Base-by-base conservation (phyloP, 805 yeast genomes). In the Scheffersomyces stipitis region DNA sequence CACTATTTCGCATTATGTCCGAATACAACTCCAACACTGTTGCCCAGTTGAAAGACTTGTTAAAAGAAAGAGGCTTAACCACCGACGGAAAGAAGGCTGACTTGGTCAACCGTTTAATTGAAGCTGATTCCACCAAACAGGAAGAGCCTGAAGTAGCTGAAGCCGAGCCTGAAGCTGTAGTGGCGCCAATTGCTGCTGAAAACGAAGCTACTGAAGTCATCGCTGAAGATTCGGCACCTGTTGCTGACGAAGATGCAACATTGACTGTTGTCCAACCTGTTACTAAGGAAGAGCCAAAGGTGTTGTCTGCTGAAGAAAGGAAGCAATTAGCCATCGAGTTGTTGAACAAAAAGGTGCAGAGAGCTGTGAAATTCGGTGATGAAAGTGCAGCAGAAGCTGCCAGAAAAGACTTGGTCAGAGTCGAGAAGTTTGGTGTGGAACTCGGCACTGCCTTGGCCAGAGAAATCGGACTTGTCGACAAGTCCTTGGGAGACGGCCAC, bases 351-450 rank as follows among this genome's bases (percentile, higher is more conserved):
- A 84, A 83, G 55, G 72, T 88, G 38, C 69, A 68, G 33, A 76
- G 97, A 52, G 84, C 89, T 13, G 77, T 78, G 54, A 86, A 86
- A 58, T 90, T 89, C 51, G 93, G 91, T 15, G 75, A 72, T 43
- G 88, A 81, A 35, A 66, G 66, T n/a, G 65, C 64, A 15, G 74
- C 76, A 17, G 69, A 69, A 26, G 71, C 68, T 15, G 76, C 84
- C 32, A 78, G 78, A 52, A 79, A 76, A 43, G 81, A 78, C 42
- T 66, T 88, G 49, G 71, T 71, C 26, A 78, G 96, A 56, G 78
- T 89, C 45, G 82, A 83, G 57, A 88, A 86, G 66, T 90, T 88
- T 56, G 98, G 97, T 18, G 77, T 87, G 33, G 83, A 81, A 43
- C 57, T 71, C 24, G 80, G 80, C 39, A 79, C 85, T 28, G 75